Base-by-base conservation (phyloP, 1,284 basidiomycete genomes). In the Pseudozyma thailandica region DNA sequence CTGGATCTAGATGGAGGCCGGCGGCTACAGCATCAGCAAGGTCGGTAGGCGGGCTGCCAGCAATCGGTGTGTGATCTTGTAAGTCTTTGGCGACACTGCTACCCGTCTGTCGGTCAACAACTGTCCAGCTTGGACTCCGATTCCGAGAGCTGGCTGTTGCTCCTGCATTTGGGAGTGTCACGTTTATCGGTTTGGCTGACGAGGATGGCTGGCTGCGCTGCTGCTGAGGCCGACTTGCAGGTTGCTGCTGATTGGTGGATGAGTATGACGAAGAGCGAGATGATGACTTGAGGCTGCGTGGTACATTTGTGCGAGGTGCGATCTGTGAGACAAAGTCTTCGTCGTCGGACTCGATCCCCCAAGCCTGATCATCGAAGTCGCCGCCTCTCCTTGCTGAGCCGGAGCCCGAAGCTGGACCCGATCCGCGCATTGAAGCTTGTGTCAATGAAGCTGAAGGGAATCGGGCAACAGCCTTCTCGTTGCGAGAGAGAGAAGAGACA, bases 281-380 rank as follows among this genome's bases (percentile, higher is more conserved):
- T 13, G 56, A 43, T 2, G 55, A 41, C 18, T 53, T 68, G 42
- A 58, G 59, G n/a, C 64, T 65, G 12, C 58, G 61, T 30, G 66
- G 63, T 3, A 69, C 59, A 20, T 68, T 66, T 18, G 71, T 60
- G 20, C 63, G 50, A 0, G 65, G 71, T 10, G 63, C 62, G 15
- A 78, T 54, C 18, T 66, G 72, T 20, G 72, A 52, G 41, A 79
- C 79, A 58, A 81, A 81, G 45, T 81, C 78, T n/a, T 82, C 80
- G 43, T 82, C 80, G 50, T 82, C 80, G 23, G 79, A 82, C 23
- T 79, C 70, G 27, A 79, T 72, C 12, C 70, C 79, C 80, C 80
- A 82, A 8, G 80, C 78, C 43, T 79, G 79, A 39, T 80, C 80
- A 53, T 82, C 80, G 56, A 77, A 80, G 57, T 64, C 74, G 44